phyloP scores from a whole-genome alignment of 805 yeast species.

The Candida palmyrensis region DNA sequence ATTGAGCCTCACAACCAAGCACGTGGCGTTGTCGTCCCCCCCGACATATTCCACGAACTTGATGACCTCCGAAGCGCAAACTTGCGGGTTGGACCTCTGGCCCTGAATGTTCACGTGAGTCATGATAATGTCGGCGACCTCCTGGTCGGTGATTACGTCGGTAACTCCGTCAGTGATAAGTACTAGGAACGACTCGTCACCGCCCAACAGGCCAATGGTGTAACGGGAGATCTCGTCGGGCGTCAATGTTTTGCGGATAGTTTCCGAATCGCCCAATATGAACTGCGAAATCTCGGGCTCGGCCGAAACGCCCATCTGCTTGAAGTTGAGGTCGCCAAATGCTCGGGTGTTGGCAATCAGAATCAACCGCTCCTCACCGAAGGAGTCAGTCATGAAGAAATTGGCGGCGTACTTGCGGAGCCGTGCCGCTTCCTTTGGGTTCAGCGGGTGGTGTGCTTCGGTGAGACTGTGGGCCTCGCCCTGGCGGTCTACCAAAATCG shows the following conservation, averaged over 20 bases:
- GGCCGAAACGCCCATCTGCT: constrained; percentile 79
- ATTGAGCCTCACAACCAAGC: constrained; percentile 67
- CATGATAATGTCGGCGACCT: constrained; percentile 79
- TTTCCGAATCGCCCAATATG: constrained; percentile 53
- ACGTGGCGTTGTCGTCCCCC: constrained; percentile 95
- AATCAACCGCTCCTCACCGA: constrained; percentile 85
- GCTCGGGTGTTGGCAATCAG: constrained; percentile 88
- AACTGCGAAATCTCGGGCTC: constrained; percentile 83
- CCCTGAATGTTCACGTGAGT: constrained; percentile 62
- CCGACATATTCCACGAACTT: constrained; percentile 81
- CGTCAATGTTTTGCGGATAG: constrained; percentile 33
- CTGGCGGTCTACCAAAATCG: constrained; percentile 72
- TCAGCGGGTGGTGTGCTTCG: constrained; percentile 80
- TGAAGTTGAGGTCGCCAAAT: constrained; percentile 83
- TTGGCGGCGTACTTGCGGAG: constrained; percentile 57
- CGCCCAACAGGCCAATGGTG: constrained; percentile 54
- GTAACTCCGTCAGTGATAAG: constrained; percentile 87
- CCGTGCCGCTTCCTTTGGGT: constrained; percentile 71
- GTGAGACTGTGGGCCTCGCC: constrained; percentile 82
- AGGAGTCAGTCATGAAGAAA: constrained; percentile 77
- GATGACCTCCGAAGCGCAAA: constrained; percentile 80
- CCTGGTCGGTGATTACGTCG: constrained; percentile 79
- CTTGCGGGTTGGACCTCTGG: constrained; percentile 76
- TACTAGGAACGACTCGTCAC: constrained; percentile 82
- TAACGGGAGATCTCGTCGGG: constrained; percentile 27